phyloP scores from a whole-genome alignment of 495 filamentous ascomycete species.

The Xylaria venustula region DNA sequence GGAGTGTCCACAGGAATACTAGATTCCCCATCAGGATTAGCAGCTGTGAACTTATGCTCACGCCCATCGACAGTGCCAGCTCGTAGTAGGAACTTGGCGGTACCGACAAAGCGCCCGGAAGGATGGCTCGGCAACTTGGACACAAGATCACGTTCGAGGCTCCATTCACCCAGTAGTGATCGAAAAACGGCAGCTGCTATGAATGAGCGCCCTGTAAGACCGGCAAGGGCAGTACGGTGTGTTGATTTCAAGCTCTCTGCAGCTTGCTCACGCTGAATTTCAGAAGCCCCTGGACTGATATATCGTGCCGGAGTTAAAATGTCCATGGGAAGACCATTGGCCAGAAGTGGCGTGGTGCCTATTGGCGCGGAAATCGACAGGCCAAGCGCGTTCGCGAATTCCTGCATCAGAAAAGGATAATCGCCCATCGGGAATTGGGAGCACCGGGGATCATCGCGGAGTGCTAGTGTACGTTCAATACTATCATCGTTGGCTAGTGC shows the following conservation, averaged over 20 bases:
- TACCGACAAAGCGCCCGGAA: conserved; percentile 60
- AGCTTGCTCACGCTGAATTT: conserved; percentile 21
- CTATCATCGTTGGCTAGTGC: conserved; percentile 41
- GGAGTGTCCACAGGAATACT: conserved; percentile 13
- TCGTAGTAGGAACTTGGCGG: conserved; percentile 62
- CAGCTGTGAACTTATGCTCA: conserved; percentile 15
- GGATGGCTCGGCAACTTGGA: conserved; percentile 50
- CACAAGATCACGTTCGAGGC: conserved; percentile 47
- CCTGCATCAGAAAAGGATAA: conserved; percentile 76
- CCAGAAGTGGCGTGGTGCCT: conserved; percentile 28
- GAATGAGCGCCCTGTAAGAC: conserved; percentile 41
- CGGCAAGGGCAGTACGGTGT: conserved; percentile 31
- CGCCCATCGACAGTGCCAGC: conserved; percentile 47
- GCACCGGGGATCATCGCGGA: conserved; percentile 39
- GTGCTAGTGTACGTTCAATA: conserved; percentile 40
- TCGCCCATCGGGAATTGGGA: conserved; percentile 82
- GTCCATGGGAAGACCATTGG: conserved; percentile 39
- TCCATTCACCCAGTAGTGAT: conserved; percentile 73
- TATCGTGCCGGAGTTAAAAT: conserved; percentile 47
- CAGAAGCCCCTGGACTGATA: conserved; percentile 16
- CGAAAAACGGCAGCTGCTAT: conserved; percentile 66
- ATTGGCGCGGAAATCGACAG: conserved; percentile 32
- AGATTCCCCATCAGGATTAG: conserved; percentile 49
- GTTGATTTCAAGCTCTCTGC: conserved; percentile 30
- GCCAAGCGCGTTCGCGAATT: conserved; percentile 56